Evolutionary conservation across 257 asterid species (phyloP), one percentile per base, ranked within the genome.

Genomic region (Primulina tabacum): DNA sequence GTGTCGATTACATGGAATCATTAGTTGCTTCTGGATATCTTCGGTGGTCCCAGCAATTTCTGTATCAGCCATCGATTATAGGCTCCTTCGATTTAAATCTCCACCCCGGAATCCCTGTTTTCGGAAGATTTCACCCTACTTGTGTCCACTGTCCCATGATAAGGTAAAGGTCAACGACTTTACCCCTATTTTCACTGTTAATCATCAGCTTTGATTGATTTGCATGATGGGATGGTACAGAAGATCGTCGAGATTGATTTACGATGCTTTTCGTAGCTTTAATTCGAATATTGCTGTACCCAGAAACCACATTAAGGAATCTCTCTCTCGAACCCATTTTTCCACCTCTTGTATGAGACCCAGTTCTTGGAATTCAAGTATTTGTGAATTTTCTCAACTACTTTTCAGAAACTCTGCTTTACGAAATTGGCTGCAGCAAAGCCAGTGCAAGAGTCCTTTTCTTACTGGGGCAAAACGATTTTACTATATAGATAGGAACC

Each of bases 171-270:
- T n/a, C n/a, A n/a, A n/a, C n/a, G n/a, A n/a, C n/a, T n/a, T n/a
- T n/a, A n/a, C 8, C 57, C 21, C 57, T 14, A 16, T 50, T 50
- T 50, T 43, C n/a, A 43, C 14, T 43, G 55, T 43, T 50, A 16
- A 50, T 50, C 57, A 4, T 16, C 57, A 5, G 68, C 17, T 8
- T 70, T 69, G 65, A 69, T 9, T n/a, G 73, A 52, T 66, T 50
- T 37, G 38, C 62, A 69, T n/a, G 74, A 92, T 90, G 98, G 86
- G 85, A 52, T 90, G 90, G 92, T 83, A 73, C 69, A 80, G 85
- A 78, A 76, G 87, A 79, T 61, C 97, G 61, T 64, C 95, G 33
- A 76, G 74, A 66, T 76, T 78, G 1, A 78, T 82, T 24, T 28
- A 60, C 10, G 85, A 76, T 65, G 81, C 82, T 33, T 71, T 82